Conservation (phyloP, 2,329 filamentous ascomycete species). For the Beauveria scarabaeidicola region DNA sequence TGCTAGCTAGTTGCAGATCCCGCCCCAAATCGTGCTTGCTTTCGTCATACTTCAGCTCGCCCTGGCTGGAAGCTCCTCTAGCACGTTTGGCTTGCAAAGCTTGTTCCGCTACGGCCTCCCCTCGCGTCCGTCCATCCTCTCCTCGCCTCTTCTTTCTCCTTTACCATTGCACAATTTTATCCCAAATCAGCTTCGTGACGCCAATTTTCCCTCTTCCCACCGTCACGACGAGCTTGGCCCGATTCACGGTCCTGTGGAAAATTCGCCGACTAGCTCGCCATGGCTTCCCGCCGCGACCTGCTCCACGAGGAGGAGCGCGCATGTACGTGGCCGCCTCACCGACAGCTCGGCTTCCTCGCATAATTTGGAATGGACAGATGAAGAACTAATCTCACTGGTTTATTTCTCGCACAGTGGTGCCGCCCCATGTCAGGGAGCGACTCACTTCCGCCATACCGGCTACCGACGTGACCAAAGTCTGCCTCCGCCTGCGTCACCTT, state of each 20-base stretch:
- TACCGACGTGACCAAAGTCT: conserved; percentile 78
- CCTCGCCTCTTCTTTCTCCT: not conserved
- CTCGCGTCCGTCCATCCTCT: not conserved
- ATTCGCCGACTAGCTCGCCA: not conserved
- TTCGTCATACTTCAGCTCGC: not conserved
- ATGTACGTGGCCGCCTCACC: not conserved
- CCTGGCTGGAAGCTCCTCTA: not conserved
- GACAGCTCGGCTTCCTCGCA: not conserved
- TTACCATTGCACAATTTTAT: not conserved
- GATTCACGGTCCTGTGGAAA: not conserved
- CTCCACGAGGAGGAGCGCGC: conserved; percentile 12
- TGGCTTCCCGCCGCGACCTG: conserved; percentile 7
- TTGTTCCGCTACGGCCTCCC: not conserved
- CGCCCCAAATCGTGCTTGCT: not conserved
- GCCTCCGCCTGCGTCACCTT: conserved; percentile 81
- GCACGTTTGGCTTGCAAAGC: no score
- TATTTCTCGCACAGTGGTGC: conserved; percentile 47
- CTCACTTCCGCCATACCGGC: conserved; percentile 62
- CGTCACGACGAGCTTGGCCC: not conserved
- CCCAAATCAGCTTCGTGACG: not conserved
- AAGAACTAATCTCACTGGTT: not conserved
- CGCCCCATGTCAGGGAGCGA: conserved; percentile 48
- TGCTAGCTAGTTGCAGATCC: not conserved
- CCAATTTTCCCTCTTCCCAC: not conserved
- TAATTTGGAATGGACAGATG: not conserved